Conservation (phyloP, 202 grass and related monocot genomes). For the Schoenoplectus tabernaemontani region DNA sequence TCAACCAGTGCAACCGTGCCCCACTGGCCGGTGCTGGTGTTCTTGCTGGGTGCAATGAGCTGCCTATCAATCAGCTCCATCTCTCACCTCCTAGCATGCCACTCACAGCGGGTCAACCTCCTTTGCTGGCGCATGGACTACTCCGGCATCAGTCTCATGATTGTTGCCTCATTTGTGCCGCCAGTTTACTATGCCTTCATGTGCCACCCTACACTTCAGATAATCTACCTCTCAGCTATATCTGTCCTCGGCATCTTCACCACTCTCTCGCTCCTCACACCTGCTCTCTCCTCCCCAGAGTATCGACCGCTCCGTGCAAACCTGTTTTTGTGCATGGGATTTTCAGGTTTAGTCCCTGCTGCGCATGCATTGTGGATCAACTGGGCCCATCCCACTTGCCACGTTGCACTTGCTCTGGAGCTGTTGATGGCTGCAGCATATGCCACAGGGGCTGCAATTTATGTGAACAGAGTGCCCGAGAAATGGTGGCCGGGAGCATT, state of each 20-base stretch:
- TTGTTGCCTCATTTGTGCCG: slow-evolving; percentile 84
- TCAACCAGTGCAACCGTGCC: slow-evolving; percentile 17
- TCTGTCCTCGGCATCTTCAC: slow-evolving; percentile 47
- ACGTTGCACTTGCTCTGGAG: slow-evolving; percentile 55
- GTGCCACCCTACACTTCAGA: slow-evolving; percentile 22
- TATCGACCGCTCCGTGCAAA: slow-evolving; percentile 51
- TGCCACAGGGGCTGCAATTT: slow-evolving; percentile 44
- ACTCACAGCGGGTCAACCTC: slow-evolving; percentile 55
- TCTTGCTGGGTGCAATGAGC: slow-evolving; percentile 59
- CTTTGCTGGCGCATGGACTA: slow-evolving; percentile 96
- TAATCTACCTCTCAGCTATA: slow-evolving; percentile 57
- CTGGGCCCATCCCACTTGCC: slow-evolving; percentile 40
- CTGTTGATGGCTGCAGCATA: slow-evolving; percentile 54
- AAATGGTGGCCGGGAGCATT: slow-evolving; percentile 59
- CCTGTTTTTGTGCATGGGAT: slow-evolving; percentile 64
- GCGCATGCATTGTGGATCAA: slow-evolving; percentile 59
- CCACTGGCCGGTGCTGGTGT: slow-evolving; percentile 69
- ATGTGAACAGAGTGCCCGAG: slow-evolving; percentile 68
- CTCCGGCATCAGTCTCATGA: slow-evolving; percentile 85
- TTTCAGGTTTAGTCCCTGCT: slow-evolving; percentile 58
- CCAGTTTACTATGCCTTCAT: slow-evolving; percentile 85
- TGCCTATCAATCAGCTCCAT: slow-evolving; percentile 69
- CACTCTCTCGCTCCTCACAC: slow-evolving; percentile 44
- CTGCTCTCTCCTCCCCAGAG: slow-evolving; percentile 42
- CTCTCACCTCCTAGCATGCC: slow-evolving; percentile 84